These are phyloP conservation scores for Zizania latifolia DNA, from an alignment of 176 grass and related monocot genomes.

Conservation along the genomic window DNA sequence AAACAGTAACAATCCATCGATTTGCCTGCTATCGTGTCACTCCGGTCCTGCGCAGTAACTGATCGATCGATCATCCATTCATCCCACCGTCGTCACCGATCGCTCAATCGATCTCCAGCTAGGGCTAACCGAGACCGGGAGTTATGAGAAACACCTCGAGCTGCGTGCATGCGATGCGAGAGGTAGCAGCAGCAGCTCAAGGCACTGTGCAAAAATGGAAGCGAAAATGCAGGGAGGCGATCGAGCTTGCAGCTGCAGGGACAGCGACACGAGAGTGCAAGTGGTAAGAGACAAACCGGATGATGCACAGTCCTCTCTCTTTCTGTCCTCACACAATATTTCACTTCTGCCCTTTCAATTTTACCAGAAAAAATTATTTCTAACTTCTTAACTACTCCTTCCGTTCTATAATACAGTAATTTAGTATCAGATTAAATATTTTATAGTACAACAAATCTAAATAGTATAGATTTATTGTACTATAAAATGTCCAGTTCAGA, in stretches of 20 bases:
- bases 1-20: background rate
- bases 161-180: too few species aligned
- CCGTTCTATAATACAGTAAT: too few species aligned
- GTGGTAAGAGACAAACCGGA: conserved; percentile 53
- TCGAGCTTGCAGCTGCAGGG: conserved; percentile 12
- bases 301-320: too few species aligned
- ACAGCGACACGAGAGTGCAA: conserved; percentile 50
- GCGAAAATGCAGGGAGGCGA: conserved; percentile 7
- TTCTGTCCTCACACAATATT: too few species aligned
- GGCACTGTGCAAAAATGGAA: conserved; percentile 38
- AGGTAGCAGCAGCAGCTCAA: too few species aligned
- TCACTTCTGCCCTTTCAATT: too few species aligned
- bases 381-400: too few species aligned
- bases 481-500: too few species aligned
- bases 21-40: conserved; percentile 8
- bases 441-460: too few species aligned
- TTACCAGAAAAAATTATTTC: too few species aligned
- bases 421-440: too few species aligned
- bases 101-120: background rate
- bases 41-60: background rate
- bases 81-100: conserved; percentile 3
- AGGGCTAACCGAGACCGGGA: background rate
- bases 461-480: too few species aligned
- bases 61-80: conserved; percentile 15
- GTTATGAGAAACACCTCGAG: background rate